phyloP scores from a whole-genome alignment of 192 early-diverging fungal genomes.

The Blastocladiella britannica region DNA sequence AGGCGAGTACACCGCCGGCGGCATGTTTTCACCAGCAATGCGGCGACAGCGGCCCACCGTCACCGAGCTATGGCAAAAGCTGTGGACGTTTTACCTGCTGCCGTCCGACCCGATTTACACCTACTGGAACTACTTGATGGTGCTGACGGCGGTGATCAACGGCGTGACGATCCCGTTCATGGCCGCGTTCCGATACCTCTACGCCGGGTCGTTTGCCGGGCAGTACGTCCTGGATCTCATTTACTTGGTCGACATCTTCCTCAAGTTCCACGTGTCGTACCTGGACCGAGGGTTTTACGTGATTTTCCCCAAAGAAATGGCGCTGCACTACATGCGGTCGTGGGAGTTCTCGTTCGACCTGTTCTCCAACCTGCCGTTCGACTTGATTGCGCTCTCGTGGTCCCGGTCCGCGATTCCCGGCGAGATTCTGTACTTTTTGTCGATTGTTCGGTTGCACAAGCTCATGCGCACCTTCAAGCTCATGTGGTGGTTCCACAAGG shows the following conservation, averaged over 20 bases:
- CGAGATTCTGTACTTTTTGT: conserved; percentile 3
- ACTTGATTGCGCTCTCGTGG: conserved; percentile 14
- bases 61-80: neutral
- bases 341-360: conserved; percentile 23
- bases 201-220: conserved; percentile 10
- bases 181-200: conserved; percentile 24
- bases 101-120: conserved; percentile 18
- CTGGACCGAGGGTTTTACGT: conserved; percentile 28
- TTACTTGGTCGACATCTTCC: conserved; percentile 23
- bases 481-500: conserved; percentile 15
- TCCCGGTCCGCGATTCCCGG: neutral
- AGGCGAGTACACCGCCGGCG: too few species aligned
- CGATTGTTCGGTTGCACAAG: conserved; percentile 18
- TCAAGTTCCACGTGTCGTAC: conserved; percentile 28
- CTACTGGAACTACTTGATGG: conserved; percentile 18
- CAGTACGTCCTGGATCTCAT: conserved; percentile 19
- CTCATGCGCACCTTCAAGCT: conserved; percentile 14
- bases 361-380: conserved; percentile 18
- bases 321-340: conserved; percentile 18
- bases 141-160: conserved; percentile 17
- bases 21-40: too few species aligned
- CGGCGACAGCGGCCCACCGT: too few species aligned
- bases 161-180: conserved; percentile 21
- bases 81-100: conserved; percentile 18
- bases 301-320: conserved; percentile 31